Percentiles rank a stretch among this genome's conserved stretches.
Evolutionary conservation across 2,329 filamentous ascomycete genomes (phyloP).

Genomic region (Epichloe festucae): DNA sequence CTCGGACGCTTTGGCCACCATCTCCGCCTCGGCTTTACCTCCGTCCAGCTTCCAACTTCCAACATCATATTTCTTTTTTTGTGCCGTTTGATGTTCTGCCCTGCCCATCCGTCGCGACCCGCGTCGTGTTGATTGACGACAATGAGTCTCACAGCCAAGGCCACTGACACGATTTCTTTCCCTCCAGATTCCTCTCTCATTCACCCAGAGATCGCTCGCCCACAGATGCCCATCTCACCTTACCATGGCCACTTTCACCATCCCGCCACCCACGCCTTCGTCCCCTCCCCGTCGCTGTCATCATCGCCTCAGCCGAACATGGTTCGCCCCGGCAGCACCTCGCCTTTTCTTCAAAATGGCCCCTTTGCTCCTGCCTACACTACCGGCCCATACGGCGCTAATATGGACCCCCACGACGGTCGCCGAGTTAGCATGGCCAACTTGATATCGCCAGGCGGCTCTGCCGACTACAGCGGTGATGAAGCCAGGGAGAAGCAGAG

Average conservation of each 20-base stretch:
- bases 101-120: too few species aligned
- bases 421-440: slow-evolving; percentile 58
- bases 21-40: background rate
- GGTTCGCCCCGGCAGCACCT: slow-evolving; percentile 44
- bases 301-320: slow-evolving; percentile 35
- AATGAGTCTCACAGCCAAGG: background rate
- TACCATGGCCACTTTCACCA: slow-evolving; percentile 38
- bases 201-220: slow-evolving; percentile 38
- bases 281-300: slow-evolving; percentile 48
- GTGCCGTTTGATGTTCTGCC: too few species aligned
- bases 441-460: slow-evolving; percentile 48
- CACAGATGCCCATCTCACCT: slow-evolving; percentile 30
- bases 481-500: slow-evolving; percentile 56
- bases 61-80: background rate
- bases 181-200: slow-evolving; percentile 42
- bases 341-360: slow-evolving; percentile 50
- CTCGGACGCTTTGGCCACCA: background rate
- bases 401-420: slow-evolving; percentile 30
- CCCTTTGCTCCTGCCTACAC: slow-evolving; percentile 37
- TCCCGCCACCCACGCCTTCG: slow-evolving; percentile 30
- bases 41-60: background rate
- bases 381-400: slow-evolving; percentile 41
- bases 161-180: slow-evolving; percentile 22
- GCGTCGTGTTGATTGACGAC: too few species aligned
- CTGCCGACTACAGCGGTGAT: slow-evolving; percentile 46